phyloP scores from a whole-genome alignment of 2,329 filamentous ascomycete species.

The Ceratocystis cubensis region DNA sequence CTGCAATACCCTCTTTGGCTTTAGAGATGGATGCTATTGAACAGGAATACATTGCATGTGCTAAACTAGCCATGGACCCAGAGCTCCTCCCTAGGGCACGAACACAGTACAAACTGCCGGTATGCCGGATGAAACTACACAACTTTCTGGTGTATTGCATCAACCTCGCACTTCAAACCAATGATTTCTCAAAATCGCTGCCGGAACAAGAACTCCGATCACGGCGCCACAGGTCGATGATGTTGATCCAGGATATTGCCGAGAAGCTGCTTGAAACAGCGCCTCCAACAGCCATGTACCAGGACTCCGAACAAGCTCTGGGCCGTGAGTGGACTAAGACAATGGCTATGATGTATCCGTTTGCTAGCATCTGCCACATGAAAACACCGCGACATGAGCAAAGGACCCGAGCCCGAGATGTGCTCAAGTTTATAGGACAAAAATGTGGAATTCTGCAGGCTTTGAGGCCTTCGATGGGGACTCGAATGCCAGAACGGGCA shows the following conservation, averaged over 20 bases:
- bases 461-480: slow-evolving; percentile 15
- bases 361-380: slow-evolving; percentile 20
- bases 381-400: slow-evolving; percentile 17
- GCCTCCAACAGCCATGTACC: slow-evolving; percentile 3
- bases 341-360: slow-evolving; percentile 20
- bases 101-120: slow-evolving; percentile 15
- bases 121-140: slow-evolving; percentile 18
- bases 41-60: slow-evolving; percentile 5
- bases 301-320: neutral
- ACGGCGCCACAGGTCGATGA: slow-evolving; percentile 6
- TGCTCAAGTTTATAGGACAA: slow-evolving; percentile 19
- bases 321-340: slow-evolving; percentile 17
- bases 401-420: slow-evolving; percentile 14
- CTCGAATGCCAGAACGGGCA: slow-evolving; percentile 14
- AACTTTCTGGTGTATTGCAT: slow-evolving; percentile 16
- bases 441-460: slow-evolving; percentile 19
- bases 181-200: neutral
- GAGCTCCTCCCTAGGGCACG: neutral
- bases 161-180: slow-evolving; percentile 13
- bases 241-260: slow-evolving; percentile 13
- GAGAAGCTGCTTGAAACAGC: slow-evolving; percentile 15
- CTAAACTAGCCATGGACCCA: neutral
- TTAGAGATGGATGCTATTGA: slow-evolving; percentile 8
- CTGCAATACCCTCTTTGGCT: neutral
- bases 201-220: neutral